These are phyloP conservation scores for Xylaria multiplex DNA, from an alignment of 2,329 filamentous ascomycete species.

Conservation along the genomic window DNA sequence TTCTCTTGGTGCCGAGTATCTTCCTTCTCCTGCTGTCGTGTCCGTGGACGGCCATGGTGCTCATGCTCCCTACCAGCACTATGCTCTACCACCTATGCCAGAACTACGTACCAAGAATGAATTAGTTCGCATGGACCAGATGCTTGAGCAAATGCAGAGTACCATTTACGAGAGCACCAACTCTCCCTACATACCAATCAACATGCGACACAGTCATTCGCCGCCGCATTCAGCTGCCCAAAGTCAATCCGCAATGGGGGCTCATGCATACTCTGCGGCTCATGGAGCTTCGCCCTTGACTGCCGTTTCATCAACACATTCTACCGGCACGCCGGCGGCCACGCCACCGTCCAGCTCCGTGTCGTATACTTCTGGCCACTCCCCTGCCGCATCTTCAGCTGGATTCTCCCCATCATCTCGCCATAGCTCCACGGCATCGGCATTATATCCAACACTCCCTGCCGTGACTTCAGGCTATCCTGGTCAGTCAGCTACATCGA, in stretches of 20 bases:
- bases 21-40: conserved; percentile 61
- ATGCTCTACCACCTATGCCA: conserved; percentile 86
- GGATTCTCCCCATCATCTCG: conserved; percentile 74
- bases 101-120: conserved; percentile 94
- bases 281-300: conserved; percentile 70
- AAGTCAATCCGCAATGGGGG: conserved; percentile 52
- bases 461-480: conserved; percentile 76
- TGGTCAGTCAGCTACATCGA: conserved; percentile 74
- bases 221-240: conserved; percentile 48
- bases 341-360: conserved; percentile 80
- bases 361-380: conserved; percentile 82
- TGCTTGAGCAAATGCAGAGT: conserved; percentile 94
- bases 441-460: conserved; percentile 79
- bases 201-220: conserved; percentile 68
- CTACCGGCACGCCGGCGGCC: conserved; percentile 75
- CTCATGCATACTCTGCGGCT: conserved; percentile 58
- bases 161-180: conserved; percentile 95
- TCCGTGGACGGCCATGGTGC: conserved; percentile 65
- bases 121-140: conserved; percentile 90
- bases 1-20: conserved; percentile 66
- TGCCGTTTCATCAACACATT: conserved; percentile 65
- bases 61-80: conserved; percentile 74
- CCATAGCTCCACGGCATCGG: conserved; percentile 67
- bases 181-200: conserved; percentile 69
- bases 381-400: conserved; percentile 75